phyloP scores from a whole-genome alignment of 805 yeast genomes.

The Saccharomycodes ludwigii region DNA sequence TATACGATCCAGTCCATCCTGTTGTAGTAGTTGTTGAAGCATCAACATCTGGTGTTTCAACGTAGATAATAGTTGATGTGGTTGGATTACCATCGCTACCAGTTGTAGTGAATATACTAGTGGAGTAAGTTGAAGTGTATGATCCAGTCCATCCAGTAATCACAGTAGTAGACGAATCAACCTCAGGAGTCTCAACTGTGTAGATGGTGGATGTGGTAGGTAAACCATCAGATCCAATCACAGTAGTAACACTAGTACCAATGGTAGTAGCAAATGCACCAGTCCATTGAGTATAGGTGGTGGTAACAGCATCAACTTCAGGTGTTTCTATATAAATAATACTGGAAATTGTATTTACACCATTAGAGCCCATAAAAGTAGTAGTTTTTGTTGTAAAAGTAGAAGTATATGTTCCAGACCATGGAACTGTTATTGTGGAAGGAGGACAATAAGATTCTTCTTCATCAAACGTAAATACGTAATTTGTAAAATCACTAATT shows the following conservation, averaged over 20 bases:
- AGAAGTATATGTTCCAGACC: slow-evolving; percentile 4
- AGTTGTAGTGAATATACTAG: slow-evolving; percentile 5
- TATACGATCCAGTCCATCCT: no score
- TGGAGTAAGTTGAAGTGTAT: background rate
- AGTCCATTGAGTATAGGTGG: slow-evolving; percentile 8
- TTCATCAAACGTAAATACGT: slow-evolving; percentile 7
- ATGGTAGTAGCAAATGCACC: background rate
- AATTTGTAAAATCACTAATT: slow-evolving; percentile 5
- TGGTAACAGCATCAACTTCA: slow-evolving; percentile 9
- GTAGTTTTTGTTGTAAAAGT: slow-evolving; percentile 6
- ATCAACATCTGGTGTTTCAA: slow-evolving; percentile 10
- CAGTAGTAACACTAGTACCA: slow-evolving; percentile 4
- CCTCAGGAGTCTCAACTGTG: slow-evolving; percentile 3
- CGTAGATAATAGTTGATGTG: slow-evolving; percentile 8
- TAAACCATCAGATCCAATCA: slow-evolving; percentile 8
- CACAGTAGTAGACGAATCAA: slow-evolving; percentile 9
- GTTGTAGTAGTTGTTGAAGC: slow-evolving; percentile 7
- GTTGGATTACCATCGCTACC: slow-evolving; percentile 8
- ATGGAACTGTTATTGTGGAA: no score
- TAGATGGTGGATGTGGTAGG: slow-evolving; percentile 7
- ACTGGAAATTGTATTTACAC: slow-evolving; percentile 5
- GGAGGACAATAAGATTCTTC: slow-evolving; percentile 4
- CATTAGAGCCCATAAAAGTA: slow-evolving; percentile 7
- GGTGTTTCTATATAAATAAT: background rate
- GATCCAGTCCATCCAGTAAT: slow-evolving; percentile 4